These are phyloP conservation scores for Sarcomyxa edulis DNA, from an alignment of 768 basidiomycete species.

Conservation along the genomic window DNA sequence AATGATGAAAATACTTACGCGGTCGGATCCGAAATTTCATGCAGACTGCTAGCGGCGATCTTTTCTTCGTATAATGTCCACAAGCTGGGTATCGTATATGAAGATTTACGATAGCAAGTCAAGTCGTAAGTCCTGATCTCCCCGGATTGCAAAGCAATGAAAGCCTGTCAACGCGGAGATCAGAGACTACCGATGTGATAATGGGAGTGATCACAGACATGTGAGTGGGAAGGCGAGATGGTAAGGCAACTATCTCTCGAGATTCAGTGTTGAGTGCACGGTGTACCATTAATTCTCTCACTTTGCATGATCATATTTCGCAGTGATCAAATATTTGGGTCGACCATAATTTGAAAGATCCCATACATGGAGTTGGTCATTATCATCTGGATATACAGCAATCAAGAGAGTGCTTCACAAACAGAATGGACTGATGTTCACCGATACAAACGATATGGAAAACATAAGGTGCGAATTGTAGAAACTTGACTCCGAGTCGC, in stretches of 20 bases:
- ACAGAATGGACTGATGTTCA: constrained; percentile 21
- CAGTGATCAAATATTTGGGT: constrained; percentile 47
- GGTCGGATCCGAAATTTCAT: constrained; percentile 21
- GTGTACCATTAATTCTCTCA: constrained; percentile 16
- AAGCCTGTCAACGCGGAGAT: constrained; percentile 27
- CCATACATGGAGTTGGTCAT: constrained; percentile 55
- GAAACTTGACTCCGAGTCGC: constrained; percentile 44
- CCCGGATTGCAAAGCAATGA: constrained; percentile 42
- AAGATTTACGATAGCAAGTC: constrained; percentile 59
- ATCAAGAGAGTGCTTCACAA: too few species aligned
- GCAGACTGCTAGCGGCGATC: constrained; percentile 34
- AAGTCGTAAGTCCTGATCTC: constrained; percentile 75
- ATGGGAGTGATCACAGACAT: constrained; percentile 39
- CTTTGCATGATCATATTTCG: constrained; percentile 45
- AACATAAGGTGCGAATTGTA: constrained; percentile 54
- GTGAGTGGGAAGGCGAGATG: constrained; percentile 65
- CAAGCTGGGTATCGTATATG: constrained; percentile 66
- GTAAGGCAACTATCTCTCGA: constrained; percentile 44
- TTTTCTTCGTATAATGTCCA: constrained; percentile 72
- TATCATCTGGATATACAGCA: constrained; percentile 36
- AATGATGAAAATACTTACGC: constrained; percentile 24
- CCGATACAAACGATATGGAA: constrained; percentile 60
- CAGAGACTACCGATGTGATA: not conserved
- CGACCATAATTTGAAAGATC: constrained; percentile 46
- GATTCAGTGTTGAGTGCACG: constrained; percentile 1